Conservation (phyloP, 352 stramenopile genomes). For the Phytopythium vexans region DNA sequence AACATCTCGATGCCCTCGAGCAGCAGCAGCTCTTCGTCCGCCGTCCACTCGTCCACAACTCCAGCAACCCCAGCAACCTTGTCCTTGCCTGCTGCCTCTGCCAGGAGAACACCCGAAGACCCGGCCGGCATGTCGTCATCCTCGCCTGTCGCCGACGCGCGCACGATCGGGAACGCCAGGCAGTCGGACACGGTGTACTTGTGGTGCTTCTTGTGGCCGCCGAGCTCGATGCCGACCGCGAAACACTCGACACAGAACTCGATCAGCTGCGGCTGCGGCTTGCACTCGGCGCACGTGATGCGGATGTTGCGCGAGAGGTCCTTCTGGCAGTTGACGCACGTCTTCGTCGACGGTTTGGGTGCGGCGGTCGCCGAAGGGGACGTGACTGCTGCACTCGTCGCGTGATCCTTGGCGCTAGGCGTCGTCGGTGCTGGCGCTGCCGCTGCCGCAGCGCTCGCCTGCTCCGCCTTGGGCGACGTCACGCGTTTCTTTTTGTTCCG, state of each 20-base stretch:
- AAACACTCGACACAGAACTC: constrained; percentile 97
- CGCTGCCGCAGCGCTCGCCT: neutral
- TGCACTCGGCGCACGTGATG: constrained; percentile 81
- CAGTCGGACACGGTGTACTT: constrained; percentile 82
- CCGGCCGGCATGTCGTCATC: too few species aligned
- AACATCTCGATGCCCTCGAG: constrained; percentile 96
- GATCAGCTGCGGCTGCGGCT: constrained; percentile 41
- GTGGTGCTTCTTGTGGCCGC: constrained; percentile 79
- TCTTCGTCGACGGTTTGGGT: constrained; percentile 42
- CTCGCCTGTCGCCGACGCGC: constrained; percentile 22
- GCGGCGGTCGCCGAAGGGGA: constrained; percentile 4
- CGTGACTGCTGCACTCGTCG: neutral
- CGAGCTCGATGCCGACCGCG: constrained; percentile 72
- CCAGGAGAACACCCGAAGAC: too few species aligned
- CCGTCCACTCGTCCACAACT: constrained; percentile 73
- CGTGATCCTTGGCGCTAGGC: constrained; percentile 6
- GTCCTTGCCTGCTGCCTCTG: constrained; percentile 15
- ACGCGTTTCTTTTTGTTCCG: constrained; percentile 27
- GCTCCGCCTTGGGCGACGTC: constrained; percentile 1
- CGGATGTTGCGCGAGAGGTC: constrained; percentile 82
- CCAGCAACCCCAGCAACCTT: constrained; percentile 2
- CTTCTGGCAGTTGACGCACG: constrained; percentile 85
- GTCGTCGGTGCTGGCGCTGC: neutral
- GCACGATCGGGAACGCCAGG: constrained; percentile 71
- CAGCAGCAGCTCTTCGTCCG: constrained; percentile 94